Base-by-base conservation (phyloP, 495 filamentous ascomycete genomes). In the Baudoinia panamericana region DNA sequence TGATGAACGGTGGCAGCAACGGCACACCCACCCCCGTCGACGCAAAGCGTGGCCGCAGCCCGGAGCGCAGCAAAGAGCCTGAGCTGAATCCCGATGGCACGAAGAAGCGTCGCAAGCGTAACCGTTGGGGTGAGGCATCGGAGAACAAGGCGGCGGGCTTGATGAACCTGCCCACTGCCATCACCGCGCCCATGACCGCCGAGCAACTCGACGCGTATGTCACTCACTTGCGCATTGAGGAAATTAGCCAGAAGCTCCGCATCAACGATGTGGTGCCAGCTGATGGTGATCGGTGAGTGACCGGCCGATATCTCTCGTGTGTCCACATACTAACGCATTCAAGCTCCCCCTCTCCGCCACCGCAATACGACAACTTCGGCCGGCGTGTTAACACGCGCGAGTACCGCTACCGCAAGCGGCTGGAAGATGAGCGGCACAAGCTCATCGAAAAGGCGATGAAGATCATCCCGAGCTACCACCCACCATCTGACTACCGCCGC, bases 341-440 rank as follows among this genome's bases (percentile, higher is more conserved):
- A 54, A 95, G 90, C 61, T 96, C 90, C 42, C 90, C 85, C 24
- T 95, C 90, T 42, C 90, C 90, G 20, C 73, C 90, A 3, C 90
- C 90, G 6, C 88, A 94, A 61, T 97, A 97, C 66, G 90, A 97
- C 66, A 95, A 93, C 66, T 90, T 93, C 60, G 90, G 90, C 63
- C 78, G 84, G 54, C 90, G 90, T 83, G 82, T 93, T 59, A 97
- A 97, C 59, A 97, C 90, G 38, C 78, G 90, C 57, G 90, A 96
- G 69, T 90, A 80, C 63, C 85, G 90, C 36, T 97, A 97, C 57
- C 83, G 86, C 58, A 97, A 96, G 71, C 77, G 77, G 44, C 80
- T 97, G 43, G 90, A 97, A 68, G 90, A 95, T 55, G 90, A 97
- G 63, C 85, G 90, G 47, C 90, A 97, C 66, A 93, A 95, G 64